These are phyloP conservation scores for Kwoniella bestiolae DNA, from an alignment of 768 basidiomycete species.

Conservation along the genomic window DNA sequence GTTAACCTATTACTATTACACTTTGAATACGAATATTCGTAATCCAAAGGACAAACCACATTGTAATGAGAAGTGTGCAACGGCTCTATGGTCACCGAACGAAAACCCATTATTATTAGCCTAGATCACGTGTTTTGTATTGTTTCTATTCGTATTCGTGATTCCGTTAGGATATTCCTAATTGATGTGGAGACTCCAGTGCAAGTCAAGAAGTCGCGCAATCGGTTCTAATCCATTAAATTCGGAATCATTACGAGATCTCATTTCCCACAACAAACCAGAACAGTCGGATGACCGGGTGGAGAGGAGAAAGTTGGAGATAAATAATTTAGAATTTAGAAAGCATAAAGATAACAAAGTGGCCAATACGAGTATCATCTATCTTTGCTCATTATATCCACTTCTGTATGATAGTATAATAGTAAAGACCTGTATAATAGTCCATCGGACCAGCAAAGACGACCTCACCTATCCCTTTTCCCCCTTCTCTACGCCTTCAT, in stretches of 20 bases:
- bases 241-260: slow-evolving; percentile 1
- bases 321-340: not conserved
- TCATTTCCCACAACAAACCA: not conserved
- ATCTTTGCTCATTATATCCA: no score
- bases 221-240: slow-evolving; percentile 1
- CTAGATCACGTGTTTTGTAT: not conserved
- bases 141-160: not conserved
- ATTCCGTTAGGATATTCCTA: slow-evolving; percentile 1
- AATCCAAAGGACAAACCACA: no score
- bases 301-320: not conserved
- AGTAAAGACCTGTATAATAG: no score
- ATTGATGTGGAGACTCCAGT: slow-evolving; percentile 5
- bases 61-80: no score
- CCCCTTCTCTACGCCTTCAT: no score
- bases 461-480: no score
- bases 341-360: slow-evolving; percentile 1
- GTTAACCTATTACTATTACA: no score
- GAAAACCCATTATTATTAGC: no score
- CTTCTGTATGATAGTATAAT: no score
- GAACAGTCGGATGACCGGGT: not conserved
- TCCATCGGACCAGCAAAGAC: no score
- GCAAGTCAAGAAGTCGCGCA: not conserved
- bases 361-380: not conserved
- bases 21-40: no score
- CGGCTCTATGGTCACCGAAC: no score